Conservation (phyloP, 352 stramenopile genomes). For the Pythium scleroteichum region DNA sequence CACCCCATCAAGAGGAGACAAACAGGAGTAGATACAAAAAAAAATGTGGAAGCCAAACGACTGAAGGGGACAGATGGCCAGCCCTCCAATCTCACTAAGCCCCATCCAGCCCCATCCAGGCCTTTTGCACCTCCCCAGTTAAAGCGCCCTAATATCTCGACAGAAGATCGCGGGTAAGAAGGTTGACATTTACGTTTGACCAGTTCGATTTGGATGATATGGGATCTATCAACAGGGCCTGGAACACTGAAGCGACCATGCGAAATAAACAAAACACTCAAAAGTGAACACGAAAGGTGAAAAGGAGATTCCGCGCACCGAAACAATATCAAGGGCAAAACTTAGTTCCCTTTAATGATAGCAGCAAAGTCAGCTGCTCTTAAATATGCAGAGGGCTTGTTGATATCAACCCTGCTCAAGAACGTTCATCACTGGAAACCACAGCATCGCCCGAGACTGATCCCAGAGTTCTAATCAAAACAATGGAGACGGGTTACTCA, state of each 20-base stretch:
- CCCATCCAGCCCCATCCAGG: too few relatives aligned
- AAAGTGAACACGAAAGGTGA: background rate
- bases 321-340: too few relatives aligned
- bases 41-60: conserved; percentile 15
- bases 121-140: conserved; percentile 52
- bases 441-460: too few relatives aligned
- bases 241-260: conserved; percentile 73
- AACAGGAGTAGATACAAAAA: background rate
- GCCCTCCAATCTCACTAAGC: too few relatives aligned
- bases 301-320: too few relatives aligned
- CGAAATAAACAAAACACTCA: conserved; percentile 30
- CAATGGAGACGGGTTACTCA: conserved; percentile 37
- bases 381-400: background rate
- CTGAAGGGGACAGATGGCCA: background rate
- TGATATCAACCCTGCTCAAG: background rate
- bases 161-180: conserved; percentile 59
- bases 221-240: conserved; percentile 38
- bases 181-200: background rate
- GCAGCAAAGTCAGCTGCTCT: too few relatives aligned
- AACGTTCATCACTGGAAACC: too few relatives aligned
- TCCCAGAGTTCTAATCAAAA: too few relatives aligned
- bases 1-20: background rate
- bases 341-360: too few relatives aligned
- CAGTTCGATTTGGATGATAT: background rate
- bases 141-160: conserved; percentile 68